Base-by-base conservation (phyloP, 306 rosid species). In the Quercus aquifolioides region DNA sequence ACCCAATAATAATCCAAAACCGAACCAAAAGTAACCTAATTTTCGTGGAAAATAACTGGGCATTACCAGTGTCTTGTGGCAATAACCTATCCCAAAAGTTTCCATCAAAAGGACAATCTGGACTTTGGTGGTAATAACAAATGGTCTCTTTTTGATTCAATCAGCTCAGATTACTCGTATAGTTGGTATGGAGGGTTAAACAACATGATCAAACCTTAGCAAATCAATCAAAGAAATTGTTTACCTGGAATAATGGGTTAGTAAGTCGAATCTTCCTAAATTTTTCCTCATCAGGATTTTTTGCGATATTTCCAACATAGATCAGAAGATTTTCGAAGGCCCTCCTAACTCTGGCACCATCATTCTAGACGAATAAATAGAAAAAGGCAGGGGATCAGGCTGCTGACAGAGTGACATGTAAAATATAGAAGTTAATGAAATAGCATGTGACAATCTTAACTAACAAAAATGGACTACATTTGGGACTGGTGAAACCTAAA, bases 291-390 rank as follows among this genome's bases (percentile, higher is more conserved):
- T 89, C 82, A 0, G 98, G 99, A 83, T 83, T 90, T 83, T 84
- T 88, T 63, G 92, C 96, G 17, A 95, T 96, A 76, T 95, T 92
- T 74, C 94, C 90, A 67, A 95, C 88, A 62, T 91, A 93, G 38
- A 86, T 87, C 23, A 85, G 82, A 82, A 93, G 94, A 58, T 96
- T 91, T 82, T 93, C 94, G 73, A 91, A 93, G 60, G 97, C 96
- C 74, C 31, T 85, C 85, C 76, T 89, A 19, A 91, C 97, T 85
- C 71, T 90, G 63, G 90, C 89, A 76, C 81, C 94, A 52, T 91
- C 91, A 70, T 91, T 91, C 99, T 95, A 83, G 74, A 87, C 80
- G 75, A 74, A 67, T 19, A 69, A 80, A 76, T 75, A 57, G 49
- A 52, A 28, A 62, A 65, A 10, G 5, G 20, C 5, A 43, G 21